Evolutionary conservation across 2,329 filamentous ascomycete genomes (phyloP), one percentile per base, ranked within the genome.

Genomic region (Alternaria sp.): DNA sequence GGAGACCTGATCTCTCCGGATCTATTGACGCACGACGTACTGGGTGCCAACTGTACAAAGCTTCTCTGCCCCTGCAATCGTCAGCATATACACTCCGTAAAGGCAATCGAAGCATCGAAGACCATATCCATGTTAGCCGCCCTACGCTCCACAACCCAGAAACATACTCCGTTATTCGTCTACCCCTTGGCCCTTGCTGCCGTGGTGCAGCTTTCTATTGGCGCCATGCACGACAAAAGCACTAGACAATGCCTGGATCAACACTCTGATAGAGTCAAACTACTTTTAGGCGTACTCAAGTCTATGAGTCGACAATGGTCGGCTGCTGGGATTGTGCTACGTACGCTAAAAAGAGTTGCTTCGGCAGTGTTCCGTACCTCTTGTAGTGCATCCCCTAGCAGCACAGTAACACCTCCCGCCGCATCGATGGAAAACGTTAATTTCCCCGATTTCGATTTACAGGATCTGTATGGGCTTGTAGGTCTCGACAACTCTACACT

Each of bases 31-130:
- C 45, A 56, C 10, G 36, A 48, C 11, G 54, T 68, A n/a, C 66
- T 65, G 10, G 64, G 64, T 1, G 60, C 54, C 40, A 61, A 65
- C 8, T 50, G 55, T 41, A 57, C 62, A 38, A 61, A 59, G 38
- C 51, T 63, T 14, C 49, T 68, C 5, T 68, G 66, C 43, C 62
- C 66, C 30, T 68, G 66, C 45, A 66, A 60, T 16, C 64, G 58
- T 3, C 58, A 60, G 18, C 58, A 60, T 14, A 44, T 57, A 8
- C 91, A 94, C 78, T 92, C 92, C 3, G 87, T 87, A 64, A 93
- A 94, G 79, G 92, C 91, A 3, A 86, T 95, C 60, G 86, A 88
- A 48, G 90, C 92, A 0, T 92, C 93, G 1, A 89, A 89, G 67
- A 87, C 89, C 46, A 89, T 97, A 65, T 90, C 90, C 63, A 86